These are phyloP conservation scores for Thelephora terrestris DNA, from an alignment of 1,284 basidiomycete species.

Conservation along the genomic window DNA sequence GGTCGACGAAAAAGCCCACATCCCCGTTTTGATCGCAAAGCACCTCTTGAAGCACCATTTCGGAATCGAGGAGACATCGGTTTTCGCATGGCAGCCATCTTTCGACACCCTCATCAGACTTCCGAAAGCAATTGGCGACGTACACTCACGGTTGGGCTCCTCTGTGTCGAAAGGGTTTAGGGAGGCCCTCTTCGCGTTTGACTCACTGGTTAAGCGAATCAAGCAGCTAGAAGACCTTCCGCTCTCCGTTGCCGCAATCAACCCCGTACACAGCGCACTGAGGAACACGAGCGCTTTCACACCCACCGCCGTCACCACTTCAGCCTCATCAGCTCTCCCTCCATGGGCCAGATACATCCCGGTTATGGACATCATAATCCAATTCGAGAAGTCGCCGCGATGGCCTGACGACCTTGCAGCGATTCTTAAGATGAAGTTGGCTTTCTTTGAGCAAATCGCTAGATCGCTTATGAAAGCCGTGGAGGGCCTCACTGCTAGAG, in stretches of 20 bases:
- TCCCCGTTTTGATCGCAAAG: slow-evolving; percentile 68
- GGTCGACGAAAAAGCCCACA: slow-evolving; percentile 67
- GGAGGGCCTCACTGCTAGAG: slow-evolving; percentile 43
- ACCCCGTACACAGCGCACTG: slow-evolving; percentile 64
- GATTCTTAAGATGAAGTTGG: slow-evolving; percentile 92
- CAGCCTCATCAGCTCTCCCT: slow-evolving; percentile 36
- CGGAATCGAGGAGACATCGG: slow-evolving; percentile 35
- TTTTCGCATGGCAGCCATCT: slow-evolving; percentile 49
- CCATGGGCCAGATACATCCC: slow-evolving; percentile 55
- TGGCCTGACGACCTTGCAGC: slow-evolving; percentile 96
- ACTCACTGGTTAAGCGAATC: slow-evolving; percentile 67
- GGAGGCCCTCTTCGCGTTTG: slow-evolving; percentile 72
- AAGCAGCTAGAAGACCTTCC: slow-evolving; percentile 80
- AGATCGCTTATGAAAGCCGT: slow-evolving; percentile 45
- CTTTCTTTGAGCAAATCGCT: slow-evolving; percentile 78
- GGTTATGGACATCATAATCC: slow-evolving; percentile 65
- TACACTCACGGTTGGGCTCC: slow-evolving; percentile 30
- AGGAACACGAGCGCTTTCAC: slow-evolving; percentile 81
- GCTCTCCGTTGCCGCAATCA: slow-evolving; percentile 69
- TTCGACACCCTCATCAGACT: slow-evolving; percentile 64
- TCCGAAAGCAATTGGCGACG: slow-evolving; percentile 44
- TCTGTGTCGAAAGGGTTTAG: slow-evolving; percentile 60
- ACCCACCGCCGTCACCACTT: slow-evolving; percentile 47
- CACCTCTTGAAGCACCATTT: slow-evolving; percentile 77
- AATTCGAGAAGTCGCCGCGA: slow-evolving; percentile 84